phyloP scores from a whole-genome alignment of 495 filamentous ascomycete genomes.

The Chaetomium fimeti region DNA sequence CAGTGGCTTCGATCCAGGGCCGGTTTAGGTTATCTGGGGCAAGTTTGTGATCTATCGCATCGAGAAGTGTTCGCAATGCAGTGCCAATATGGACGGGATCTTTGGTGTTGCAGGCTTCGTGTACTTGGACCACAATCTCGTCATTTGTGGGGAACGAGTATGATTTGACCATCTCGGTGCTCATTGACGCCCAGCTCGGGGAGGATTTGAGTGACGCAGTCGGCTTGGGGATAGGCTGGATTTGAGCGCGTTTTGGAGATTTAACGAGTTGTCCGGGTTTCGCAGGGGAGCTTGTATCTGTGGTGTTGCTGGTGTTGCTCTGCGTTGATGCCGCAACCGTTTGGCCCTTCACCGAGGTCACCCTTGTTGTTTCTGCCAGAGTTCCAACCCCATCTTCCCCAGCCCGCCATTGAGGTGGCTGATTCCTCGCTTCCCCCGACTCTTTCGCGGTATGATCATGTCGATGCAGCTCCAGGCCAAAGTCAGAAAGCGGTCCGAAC shows the following conservation, averaged over 20 bases:
- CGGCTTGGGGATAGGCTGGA: neutral
- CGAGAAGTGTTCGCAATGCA: slow-evolving; percentile 30
- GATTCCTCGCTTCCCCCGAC: neutral
- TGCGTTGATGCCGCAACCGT: neutral
- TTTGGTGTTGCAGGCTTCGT: slow-evolving; percentile 24
- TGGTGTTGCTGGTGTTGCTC: neutral
- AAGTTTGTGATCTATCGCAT: slow-evolving; percentile 21
- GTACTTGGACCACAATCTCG: slow-evolving; percentile 24
- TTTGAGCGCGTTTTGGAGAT: neutral
- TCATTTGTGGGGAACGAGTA: slow-evolving; percentile 18
- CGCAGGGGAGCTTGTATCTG: neutral
- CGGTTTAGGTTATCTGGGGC: slow-evolving; percentile 26
- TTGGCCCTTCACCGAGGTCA: neutral
- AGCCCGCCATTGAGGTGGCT: neutral
- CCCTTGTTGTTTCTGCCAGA: neutral
- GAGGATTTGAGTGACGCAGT: neutral
- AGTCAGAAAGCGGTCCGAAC: slow-evolving; percentile 12
- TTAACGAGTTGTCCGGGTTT: neutral
- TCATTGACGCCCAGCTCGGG: slow-evolving; percentile 12
- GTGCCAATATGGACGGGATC: slow-evolving; percentile 24
- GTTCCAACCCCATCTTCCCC: neutral
- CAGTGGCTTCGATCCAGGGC: slow-evolving; percentile 37
- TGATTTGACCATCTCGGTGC: slow-evolving; percentile 1
- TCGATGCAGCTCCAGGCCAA: neutral
- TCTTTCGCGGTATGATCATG: neutral